Evolutionary conservation across 208 protist species (phyloP), one percentile per base, ranked within the genome.

Genomic region (Sergeia podlipaevii): DNA sequence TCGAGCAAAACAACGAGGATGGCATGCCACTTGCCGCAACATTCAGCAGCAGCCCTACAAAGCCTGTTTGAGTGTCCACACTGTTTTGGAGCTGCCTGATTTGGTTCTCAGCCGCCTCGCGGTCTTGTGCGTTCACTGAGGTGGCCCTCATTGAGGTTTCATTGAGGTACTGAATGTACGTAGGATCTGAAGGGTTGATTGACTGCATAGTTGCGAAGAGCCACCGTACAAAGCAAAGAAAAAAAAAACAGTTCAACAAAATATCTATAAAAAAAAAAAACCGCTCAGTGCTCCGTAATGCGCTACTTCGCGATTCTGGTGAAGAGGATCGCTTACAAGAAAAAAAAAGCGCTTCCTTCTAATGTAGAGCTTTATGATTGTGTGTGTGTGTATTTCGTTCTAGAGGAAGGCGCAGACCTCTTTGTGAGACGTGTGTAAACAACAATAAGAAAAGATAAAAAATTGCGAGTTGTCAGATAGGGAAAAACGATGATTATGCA

Each of bases 1-100:
- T 86, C 33, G 85, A 79, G 49, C 60, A 80, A 65, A 91, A 95
- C 55, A 60, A 38, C 24, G 66, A 51, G 33, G 64, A 38, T 7
- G 75, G 48, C 15, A 69, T 44, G 17, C 53, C 34, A 17, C 50
- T 51, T n/a, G 52, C 64, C 6, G 68, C 55, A 20, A 84, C 50
- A 27, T 77, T 62, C 17, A 91, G 72, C 13, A 91, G 73, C 42
- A 86, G 53, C 7, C 59, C 36, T 3, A 89, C 70, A 63, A 95
- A 89, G 2, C 88, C 88, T 26, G 47, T 55, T 44, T 95, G 77
- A 30, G 70, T 34, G 41, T 91, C 82, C 4, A 91, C 81, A 17
- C 50, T 42, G 57, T 86, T 56, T 60, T 91, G 76, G 45, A 74
- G 84, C 26, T 61, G 27, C 15, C 76, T 80, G 13, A 92, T 79